Conservation (phyloP, 192 early-diverging fungal species). For the Piromyces sp. region DNA sequence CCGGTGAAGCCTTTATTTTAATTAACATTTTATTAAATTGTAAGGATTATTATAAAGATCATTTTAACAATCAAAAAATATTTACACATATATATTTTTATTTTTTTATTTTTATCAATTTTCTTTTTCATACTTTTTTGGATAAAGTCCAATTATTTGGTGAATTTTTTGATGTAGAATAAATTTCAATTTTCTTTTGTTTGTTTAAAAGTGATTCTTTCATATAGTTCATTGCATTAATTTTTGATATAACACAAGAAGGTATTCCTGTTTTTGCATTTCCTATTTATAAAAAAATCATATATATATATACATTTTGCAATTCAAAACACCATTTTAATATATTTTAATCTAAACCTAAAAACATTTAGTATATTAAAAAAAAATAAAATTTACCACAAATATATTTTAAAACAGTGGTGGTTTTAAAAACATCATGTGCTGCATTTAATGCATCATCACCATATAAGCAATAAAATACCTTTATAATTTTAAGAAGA, state of each 20-base stretch:
- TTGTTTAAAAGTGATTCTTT: neutral
- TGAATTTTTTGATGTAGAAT: neutral
- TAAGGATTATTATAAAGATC: too few relatives aligned
- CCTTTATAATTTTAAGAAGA: neutral
- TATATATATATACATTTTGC: too few relatives aligned
- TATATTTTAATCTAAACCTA: too few relatives aligned
- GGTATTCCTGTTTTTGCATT: neutral
- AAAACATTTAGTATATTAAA: too few relatives aligned
- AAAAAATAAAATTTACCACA: neutral
- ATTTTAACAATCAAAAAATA: too few relatives aligned
- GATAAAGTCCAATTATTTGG: neutral
- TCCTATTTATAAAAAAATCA: neutral
- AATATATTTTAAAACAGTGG: neutral
- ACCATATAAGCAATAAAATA: neutral
- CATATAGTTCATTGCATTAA: neutral
- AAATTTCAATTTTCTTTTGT: neutral
- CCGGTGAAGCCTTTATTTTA: conserved; percentile 68
- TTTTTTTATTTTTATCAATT: too few relatives aligned
- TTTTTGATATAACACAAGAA: neutral
- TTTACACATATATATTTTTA: too few relatives aligned
- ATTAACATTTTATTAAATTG: too few relatives aligned
- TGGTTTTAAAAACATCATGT: neutral
- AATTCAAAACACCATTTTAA: too few relatives aligned
- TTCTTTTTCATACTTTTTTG: neutral
- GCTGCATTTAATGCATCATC: neutral